These are phyloP conservation scores for Quercus cerris DNA, from an alignment of 306 rosid genomes.

Conservation along the genomic window DNA sequence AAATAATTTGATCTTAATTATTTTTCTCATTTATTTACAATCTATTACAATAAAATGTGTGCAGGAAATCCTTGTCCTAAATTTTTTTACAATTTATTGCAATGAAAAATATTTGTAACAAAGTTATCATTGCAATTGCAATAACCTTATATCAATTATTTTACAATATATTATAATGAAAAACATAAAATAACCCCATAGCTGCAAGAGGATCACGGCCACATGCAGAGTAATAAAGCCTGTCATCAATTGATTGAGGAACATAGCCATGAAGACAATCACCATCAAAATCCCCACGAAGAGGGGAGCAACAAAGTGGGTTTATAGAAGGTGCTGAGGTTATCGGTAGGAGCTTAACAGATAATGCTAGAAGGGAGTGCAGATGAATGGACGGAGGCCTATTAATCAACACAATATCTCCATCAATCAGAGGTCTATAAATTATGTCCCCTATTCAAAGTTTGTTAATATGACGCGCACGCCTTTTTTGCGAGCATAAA, in stretches of 20 bases:
- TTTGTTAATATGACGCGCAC: conserved; percentile 37
- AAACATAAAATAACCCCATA: too few relatives aligned
- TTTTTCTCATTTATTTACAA: too few relatives aligned
- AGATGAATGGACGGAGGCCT: conserved; percentile 96
- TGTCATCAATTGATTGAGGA: conserved; percentile 71
- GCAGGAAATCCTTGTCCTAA: too few relatives aligned
- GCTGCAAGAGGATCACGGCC: too few relatives aligned
- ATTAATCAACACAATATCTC: conserved; percentile 73
- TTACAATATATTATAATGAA: too few relatives aligned
- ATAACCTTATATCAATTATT: too few relatives aligned
- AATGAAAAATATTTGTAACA: too few relatives aligned
- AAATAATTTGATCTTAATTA: too few relatives aligned
- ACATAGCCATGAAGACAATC: conserved; percentile 94
- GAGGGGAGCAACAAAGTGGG: conserved; percentile 89
- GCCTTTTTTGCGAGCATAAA: conserved; percentile 53
- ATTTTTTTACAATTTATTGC: too few relatives aligned
- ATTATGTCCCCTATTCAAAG: conserved; percentile 64
- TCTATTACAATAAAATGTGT: too few relatives aligned
- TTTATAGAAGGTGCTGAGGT: conserved; percentile 62
- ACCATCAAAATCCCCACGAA: conserved; percentile 96
- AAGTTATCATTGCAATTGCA: too few relatives aligned
- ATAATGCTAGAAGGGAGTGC: conserved; percentile 76
- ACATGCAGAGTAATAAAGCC: conserved; percentile 30
- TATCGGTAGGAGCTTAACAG: conserved; percentile 64
- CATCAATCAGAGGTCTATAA: conserved; percentile 68